Evolutionary conservation across 108 stramenopile species (phyloP).

Genomic region (Chaetoceros tenuissimus): DNA sequence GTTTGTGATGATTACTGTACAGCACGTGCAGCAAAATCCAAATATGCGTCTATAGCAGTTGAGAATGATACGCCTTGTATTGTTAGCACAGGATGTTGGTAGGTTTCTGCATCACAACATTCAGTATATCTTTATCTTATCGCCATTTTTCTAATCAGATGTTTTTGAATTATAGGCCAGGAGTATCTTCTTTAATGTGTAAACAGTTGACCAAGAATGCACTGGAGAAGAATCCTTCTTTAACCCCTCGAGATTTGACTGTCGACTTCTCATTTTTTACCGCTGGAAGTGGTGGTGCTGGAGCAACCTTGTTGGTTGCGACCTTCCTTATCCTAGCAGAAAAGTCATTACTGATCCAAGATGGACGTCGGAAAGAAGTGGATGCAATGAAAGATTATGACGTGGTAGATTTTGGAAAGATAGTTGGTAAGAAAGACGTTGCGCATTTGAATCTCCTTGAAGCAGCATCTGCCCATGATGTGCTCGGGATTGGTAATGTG

Average conservation of each 20-base stretch:
- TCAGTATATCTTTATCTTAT: background rate
- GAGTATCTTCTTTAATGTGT: constrained; percentile 38
- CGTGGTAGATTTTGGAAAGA: constrained; percentile 26
- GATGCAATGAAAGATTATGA: constrained; percentile 32
- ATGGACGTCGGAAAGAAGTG: constrained; percentile 30
- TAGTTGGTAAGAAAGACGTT: constrained; percentile 44
- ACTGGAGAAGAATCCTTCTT: constrained; percentile 9
- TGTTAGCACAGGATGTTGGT: constrained; percentile 28
- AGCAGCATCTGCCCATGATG: constrained; percentile 45
- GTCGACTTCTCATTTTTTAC: constrained; percentile 74
- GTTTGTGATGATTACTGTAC: constrained; percentile 83
- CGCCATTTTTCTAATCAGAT: background rate
- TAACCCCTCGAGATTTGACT: constrained; percentile 15
- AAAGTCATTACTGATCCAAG: constrained; percentile 42
- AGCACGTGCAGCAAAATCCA: constrained; percentile 42
- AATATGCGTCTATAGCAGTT: constrained; percentile 18
- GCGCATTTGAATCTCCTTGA: constrained; percentile 67
- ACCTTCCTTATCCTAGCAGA: constrained; percentile 77
- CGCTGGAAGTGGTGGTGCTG: constrained; percentile 77
- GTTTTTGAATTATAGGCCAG: constrained; percentile 11
- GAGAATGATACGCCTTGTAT: constrained; percentile 24
- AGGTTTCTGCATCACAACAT: no score
- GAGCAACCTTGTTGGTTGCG: constrained; percentile 69
- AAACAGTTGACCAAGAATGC: constrained; percentile 15
- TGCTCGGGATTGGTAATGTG: constrained; percentile 24